Percentiles rank a stretch among this genome's conserved stretches.
Conservation (phyloP, 2,329 filamentous ascomycete species). For the Cladosporium oxysporum region DNA sequence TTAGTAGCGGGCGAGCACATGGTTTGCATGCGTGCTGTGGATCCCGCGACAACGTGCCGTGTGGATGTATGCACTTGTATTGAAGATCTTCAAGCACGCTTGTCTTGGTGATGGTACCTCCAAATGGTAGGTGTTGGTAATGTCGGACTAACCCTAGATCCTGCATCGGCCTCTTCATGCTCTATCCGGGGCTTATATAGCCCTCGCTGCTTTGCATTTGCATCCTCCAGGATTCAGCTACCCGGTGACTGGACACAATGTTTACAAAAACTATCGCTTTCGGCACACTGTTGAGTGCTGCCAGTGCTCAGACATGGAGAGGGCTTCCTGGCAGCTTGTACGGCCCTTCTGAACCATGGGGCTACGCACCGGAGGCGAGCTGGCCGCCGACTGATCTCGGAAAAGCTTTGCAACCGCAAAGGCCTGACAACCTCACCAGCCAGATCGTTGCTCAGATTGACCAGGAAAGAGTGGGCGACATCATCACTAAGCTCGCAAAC, state of each 20-base stretch:
- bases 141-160: neutral
- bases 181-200: neutral
- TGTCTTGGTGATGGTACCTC: neutral
- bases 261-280: neutral
- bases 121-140: neutral
- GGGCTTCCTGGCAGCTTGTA: conserved; percentile 31
- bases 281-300: conserved; percentile 9
- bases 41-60: neutral
- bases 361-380: conserved; percentile 29
- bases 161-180: neutral
- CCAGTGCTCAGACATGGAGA: conserved; percentile 27
- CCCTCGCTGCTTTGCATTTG: neutral
- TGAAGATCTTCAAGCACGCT: neutral
- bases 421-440: conserved; percentile 43
- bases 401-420: conserved; percentile 42
- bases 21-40: neutral
- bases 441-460: conserved; percentile 44
- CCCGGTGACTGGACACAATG: neutral
- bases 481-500: conserved; percentile 55
- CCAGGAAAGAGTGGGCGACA: conserved; percentile 51
- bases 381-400: conserved; percentile 45
- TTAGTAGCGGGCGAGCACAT: neutral
- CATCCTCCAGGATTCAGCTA: neutral
- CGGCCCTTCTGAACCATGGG: conserved; percentile 26
- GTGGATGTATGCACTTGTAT: neutral